Base-by-base conservation (phyloP, 371 early-diverging fungal genomes). In the Syncephalastrum sp. region DNA sequence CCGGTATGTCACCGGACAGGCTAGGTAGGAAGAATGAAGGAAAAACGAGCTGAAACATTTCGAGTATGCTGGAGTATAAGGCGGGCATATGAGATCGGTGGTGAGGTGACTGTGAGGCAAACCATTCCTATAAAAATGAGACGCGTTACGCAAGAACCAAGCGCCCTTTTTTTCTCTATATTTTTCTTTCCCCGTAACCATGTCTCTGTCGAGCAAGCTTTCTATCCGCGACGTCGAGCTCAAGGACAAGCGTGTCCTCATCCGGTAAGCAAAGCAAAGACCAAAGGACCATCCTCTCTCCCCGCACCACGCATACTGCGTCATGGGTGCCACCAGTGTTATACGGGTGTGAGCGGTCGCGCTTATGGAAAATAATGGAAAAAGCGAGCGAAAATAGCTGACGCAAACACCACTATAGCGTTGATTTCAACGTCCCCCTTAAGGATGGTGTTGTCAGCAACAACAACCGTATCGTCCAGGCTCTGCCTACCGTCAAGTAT, bases 361-460 rank as follows among this genome's bases (percentile, higher is more conserved):
- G 29, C 5, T 33, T 33, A 10, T 33, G 38, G 38, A 52, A 38
- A n/a, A 46, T 46, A 46, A 46, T 46, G 16, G 38, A 24, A 50
- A 57, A 38, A 42, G 56, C 15, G 43, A 25, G 5, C 21, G 23
- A 44, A 23, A 49, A 23, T 27, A 5, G 15, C 46, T 46, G 10
- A 16, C 23, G 1, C 46, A 16, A 5, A 52, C 27, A 51, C 45
- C 24, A 42, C 6, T 29, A 42, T 64, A 94, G 96, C 57, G 99
- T 98, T 56, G 99, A 99, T 85, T 99, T 97, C 79, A 99, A 99
- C 82, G 99, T 99, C 19, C 99, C 99, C 42, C 87, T 96, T 65
- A 83, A 86, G 68, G 88, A 91, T 49, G 91, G 90, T 61, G 86
- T 84, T 65, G 96, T 99, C 75, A 89, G 92, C 69, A 97, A 97